Evolutionary conservation across 495 filamentous ascomycete genomes (phyloP).

Genomic region (Staphylotrichum tortipilum): DNA sequence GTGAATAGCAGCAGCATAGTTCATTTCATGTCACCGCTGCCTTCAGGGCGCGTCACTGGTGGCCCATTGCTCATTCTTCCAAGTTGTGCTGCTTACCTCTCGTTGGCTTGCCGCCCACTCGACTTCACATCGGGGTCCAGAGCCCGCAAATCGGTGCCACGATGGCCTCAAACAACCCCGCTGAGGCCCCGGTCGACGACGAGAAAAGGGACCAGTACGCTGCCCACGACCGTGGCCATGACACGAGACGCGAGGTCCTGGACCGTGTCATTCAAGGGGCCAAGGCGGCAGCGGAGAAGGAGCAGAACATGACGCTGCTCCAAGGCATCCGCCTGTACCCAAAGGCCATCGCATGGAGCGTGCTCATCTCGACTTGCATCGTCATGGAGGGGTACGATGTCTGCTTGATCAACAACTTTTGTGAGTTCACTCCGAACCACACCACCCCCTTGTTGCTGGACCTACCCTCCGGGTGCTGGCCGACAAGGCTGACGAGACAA

Average conservation of each 20-base stretch:
- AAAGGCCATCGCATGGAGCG: constrained; percentile 50
- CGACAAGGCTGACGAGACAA: background rate
- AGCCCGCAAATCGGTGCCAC: too few species aligned
- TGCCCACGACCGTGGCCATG: constrained; percentile 10
- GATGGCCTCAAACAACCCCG: constrained; percentile 12
- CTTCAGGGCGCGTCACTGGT: too few species aligned
- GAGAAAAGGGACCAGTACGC: background rate
- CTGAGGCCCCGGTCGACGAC: background rate
- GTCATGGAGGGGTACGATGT: constrained; percentile 60
- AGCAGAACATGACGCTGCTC: constrained; percentile 46
- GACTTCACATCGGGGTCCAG: too few species aligned
- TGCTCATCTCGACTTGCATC: constrained; percentile 54
- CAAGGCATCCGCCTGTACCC: constrained; percentile 47
- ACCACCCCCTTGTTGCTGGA: too few species aligned
- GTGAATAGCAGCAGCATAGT: background rate
- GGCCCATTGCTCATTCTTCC: too few species aligned
- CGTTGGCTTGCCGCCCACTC: too few species aligned
- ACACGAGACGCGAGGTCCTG: constrained; percentile 17
- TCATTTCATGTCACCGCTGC: background rate
- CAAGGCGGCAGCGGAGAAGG: constrained; percentile 40
- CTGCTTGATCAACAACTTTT: constrained; percentile 51
- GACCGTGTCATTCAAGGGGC: constrained; percentile 39
- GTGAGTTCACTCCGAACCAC: too few species aligned
- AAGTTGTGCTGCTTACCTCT: too few species aligned
- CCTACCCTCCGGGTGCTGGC: background rate